Evolutionary conservation across 1,284 basidiomycete genomes (phyloP).

Genomic region (Puccinia hordei): DNA sequence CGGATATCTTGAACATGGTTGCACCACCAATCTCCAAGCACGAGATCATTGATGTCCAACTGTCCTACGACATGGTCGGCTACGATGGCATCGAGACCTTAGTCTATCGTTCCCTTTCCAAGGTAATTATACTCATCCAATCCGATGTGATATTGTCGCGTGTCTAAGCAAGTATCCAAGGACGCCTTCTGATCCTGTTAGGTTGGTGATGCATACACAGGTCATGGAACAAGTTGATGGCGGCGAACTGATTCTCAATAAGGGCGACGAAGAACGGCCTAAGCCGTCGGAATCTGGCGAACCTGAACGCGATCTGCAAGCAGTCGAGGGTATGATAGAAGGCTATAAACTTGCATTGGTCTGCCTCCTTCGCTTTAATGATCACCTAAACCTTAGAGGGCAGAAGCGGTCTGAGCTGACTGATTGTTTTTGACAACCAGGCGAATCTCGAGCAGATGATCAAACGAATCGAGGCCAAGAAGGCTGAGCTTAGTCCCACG

Average conservation of each 20-base stretch:
- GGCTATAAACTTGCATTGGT: conserved; percentile 80
- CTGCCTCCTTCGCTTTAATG: conserved; percentile 47
- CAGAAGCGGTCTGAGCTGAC: not conserved
- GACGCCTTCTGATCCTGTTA: not conserved
- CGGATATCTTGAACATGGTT: conserved; percentile 89
- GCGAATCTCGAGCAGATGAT: conserved; percentile 77
- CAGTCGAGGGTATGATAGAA: conserved; percentile 78
- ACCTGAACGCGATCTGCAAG: conserved; percentile 71
- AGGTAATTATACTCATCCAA: conserved; percentile 33
- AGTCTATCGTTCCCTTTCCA: conserved; percentile 79
- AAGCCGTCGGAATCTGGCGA: conserved; percentile 58
- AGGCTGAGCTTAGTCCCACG: not conserved
- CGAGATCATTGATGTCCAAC: conserved; percentile 92
- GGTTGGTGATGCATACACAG: conserved; percentile 60
- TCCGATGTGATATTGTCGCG: not conserved
- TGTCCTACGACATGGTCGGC: conserved; percentile 93
- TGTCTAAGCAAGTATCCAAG: not conserved
- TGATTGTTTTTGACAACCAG: conserved; percentile 60
- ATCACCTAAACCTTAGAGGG: not conserved
- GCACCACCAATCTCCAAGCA: conserved; percentile 97
- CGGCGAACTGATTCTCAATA: conserved; percentile 84
- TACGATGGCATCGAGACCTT: conserved; percentile 94
- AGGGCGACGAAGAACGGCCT: conserved; percentile 62
- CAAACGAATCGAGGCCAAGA: conserved; percentile 64
- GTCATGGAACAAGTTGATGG: conserved; percentile 92